Evolutionary conservation across 2,329 filamentous ascomycete species (phyloP).

Genomic region (Epicoccum nigrum): DNA sequence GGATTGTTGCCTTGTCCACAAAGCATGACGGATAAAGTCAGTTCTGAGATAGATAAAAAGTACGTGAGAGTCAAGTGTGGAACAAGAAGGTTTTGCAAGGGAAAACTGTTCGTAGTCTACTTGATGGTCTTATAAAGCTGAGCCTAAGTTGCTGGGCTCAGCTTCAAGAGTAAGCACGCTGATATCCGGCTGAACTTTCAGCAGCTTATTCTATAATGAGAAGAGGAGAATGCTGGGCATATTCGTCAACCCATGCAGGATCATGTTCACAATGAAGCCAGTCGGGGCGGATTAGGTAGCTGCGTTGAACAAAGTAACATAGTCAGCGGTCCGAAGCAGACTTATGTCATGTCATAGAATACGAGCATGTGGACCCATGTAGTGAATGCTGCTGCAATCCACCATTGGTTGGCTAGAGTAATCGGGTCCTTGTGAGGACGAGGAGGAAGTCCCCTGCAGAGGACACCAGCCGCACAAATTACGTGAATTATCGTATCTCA

Average conservation of each 20-base stretch:
- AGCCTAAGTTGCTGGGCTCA: too few relatives aligned
- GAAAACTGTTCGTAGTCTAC: too few relatives aligned
- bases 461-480: not conserved
- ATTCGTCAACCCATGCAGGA: too few relatives aligned
- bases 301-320: not conserved
- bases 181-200: not conserved
- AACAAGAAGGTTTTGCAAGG: too few relatives aligned
- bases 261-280: too few relatives aligned
- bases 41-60: too few relatives aligned
- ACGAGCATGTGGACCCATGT: not conserved
- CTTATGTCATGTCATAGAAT: not conserved
- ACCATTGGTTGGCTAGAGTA: not conserved
- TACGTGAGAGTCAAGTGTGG: too few relatives aligned
- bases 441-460: not conserved
- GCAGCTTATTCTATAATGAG: not conserved
- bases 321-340: constrained; percentile 3
- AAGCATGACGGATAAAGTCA: constrained; percentile 10
- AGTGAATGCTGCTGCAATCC: not conserved
- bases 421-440: not conserved
- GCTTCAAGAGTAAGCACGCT: not conserved
- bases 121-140: not conserved
- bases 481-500: not conserved
- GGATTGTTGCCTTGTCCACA: constrained; percentile 18
- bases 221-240: not conserved
- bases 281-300: not conserved